phyloP scores from a whole-genome alignment of 805 yeast genomes.

The Scheffersomyces spartinae region DNA sequence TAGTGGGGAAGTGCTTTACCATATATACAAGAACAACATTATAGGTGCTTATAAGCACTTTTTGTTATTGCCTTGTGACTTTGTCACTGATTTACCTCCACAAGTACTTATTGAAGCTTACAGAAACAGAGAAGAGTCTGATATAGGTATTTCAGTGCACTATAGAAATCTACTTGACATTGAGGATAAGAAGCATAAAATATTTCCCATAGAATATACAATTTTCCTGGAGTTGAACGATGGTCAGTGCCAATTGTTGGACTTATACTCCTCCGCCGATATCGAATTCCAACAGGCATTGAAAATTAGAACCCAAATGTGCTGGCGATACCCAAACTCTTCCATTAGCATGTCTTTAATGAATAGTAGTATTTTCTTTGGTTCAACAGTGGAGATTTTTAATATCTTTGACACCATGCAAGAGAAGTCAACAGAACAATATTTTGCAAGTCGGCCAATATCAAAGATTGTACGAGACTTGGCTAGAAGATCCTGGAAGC shows the following conservation, averaged over 20 bases:
- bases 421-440: conserved; percentile 21
- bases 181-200: conserved; percentile 56
- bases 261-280: conserved; percentile 55
- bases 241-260: conserved; percentile 46
- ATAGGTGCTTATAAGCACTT: conserved; percentile 34
- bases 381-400: conserved; percentile 34
- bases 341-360: conserved; percentile 66
- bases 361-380: conserved; percentile 54
- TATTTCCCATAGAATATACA: conserved; percentile 56
- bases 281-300: conserved; percentile 64
- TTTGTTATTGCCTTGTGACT: conserved; percentile 88
- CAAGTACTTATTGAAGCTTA: conserved; percentile 77
- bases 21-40: conserved; percentile 29
- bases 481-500: conserved; percentile 89
- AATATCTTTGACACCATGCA: conserved; percentile 33
- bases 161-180: conserved; percentile 66
- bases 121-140: conserved; percentile 55
- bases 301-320: conserved; percentile 71
- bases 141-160: conserved; percentile 65
- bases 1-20: conserved; percentile 54
- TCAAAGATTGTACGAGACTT: conserved; percentile 71
- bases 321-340: conserved; percentile 79
- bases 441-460: conserved; percentile 40
- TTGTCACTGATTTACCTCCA: conserved; percentile 86
- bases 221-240: conserved; percentile 40